phyloP scores from a whole-genome alignment of 106 monocot species.

The Gastrodia elata region DNA sequence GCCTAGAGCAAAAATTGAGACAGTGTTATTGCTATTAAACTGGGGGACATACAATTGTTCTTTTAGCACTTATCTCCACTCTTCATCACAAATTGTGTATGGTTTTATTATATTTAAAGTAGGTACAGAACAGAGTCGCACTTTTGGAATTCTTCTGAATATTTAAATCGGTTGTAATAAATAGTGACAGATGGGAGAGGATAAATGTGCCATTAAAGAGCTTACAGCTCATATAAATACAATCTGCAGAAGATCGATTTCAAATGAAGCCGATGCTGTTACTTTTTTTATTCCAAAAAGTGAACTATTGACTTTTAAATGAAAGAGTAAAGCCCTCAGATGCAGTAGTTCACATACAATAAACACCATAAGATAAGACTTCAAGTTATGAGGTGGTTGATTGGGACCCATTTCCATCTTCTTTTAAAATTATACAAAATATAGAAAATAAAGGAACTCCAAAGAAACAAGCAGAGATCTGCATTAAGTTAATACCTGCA shows the following conservation, averaged over 20 bases:
- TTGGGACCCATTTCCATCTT: neutral
- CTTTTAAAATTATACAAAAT: neutral
- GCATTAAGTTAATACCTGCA: slow-evolving; percentile 36
- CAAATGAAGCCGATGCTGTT: neutral
- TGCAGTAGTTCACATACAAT: neutral
- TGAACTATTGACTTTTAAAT: neutral
- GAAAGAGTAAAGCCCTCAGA: neutral
- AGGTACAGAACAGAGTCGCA: too few species aligned
- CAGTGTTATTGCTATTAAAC: too few species aligned
- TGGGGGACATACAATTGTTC: too few species aligned
- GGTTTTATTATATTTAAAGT: too few species aligned
- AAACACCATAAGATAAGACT: neutral
- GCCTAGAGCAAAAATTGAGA: too few species aligned
- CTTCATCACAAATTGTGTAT: too few species aligned
- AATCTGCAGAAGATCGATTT: neutral
- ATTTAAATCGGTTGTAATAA: too few species aligned
- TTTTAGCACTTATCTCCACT: too few species aligned
- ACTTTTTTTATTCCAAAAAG: neutral
- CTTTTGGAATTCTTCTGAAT: too few species aligned
- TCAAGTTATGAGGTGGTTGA: neutral
- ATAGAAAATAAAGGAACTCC: neutral
- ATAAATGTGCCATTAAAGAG: neutral
- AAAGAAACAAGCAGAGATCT: neutral
- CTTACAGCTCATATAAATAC: neutral
- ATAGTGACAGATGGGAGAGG: too few species aligned